phyloP scores from a whole-genome alignment of 176 grass and related monocot species.

The Phoenix dactylifera region DNA sequence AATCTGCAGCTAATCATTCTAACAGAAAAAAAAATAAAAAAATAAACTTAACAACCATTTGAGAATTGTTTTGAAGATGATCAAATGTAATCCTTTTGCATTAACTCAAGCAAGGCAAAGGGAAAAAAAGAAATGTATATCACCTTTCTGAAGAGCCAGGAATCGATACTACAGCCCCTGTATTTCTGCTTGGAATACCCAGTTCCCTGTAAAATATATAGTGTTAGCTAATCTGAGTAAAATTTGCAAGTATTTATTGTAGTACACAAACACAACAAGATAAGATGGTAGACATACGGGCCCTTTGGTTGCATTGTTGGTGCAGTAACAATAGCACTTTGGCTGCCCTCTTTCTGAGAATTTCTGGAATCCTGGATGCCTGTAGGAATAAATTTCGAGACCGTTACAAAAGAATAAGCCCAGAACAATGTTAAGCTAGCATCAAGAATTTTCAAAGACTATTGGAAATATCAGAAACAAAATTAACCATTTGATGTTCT shows the following conservation, averaged over 20 bases:
- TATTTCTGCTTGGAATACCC: constrained; percentile 49
- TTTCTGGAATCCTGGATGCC: constrained; percentile 38
- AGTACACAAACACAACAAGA: constrained; percentile 13
- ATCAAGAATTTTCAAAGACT: too few species aligned
- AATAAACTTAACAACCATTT: too few species aligned
- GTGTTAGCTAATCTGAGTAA: too few species aligned
- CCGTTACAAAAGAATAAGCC: constrained; percentile 12
- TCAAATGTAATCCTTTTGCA: too few species aligned
- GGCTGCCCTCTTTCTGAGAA: constrained; percentile 35
- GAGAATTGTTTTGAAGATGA: too few species aligned
- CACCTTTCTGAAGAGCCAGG: constrained; percentile 17
- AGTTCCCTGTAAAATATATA: constrained; percentile 39
- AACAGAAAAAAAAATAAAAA: too few species aligned
- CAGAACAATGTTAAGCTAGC: too few species aligned
- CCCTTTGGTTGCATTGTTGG: constrained; percentile 73
- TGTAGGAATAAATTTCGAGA: constrained; percentile 25
- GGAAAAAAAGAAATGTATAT: constrained; percentile 8
- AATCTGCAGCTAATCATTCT: too few species aligned
- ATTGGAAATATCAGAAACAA: too few species aligned
- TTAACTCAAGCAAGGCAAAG: too few species aligned
- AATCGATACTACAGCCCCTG: constrained; percentile 42
- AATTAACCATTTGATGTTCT: too few species aligned
- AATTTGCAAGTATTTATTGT: too few species aligned
- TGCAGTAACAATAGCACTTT: constrained; percentile 51
- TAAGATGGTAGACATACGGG: constrained; percentile 53